These are phyloP conservation scores for Alternaria sp. DNA, from an alignment of 2,329 filamentous ascomycete genomes.

Conservation along the genomic window DNA sequence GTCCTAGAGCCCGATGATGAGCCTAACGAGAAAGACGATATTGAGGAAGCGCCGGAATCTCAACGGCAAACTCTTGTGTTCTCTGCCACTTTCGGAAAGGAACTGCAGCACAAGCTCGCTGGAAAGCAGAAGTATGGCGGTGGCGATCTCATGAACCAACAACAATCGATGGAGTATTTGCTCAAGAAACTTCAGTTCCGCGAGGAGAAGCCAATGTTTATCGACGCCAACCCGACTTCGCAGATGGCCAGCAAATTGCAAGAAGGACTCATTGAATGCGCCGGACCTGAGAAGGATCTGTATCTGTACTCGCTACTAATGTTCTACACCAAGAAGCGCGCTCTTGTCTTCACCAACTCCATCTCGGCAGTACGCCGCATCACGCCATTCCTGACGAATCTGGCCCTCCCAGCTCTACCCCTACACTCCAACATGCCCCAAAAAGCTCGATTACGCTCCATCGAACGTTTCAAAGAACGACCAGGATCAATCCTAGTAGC, in stretches of 20 bases:
- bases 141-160: constrained; percentile 68
- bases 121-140: constrained; percentile 64
- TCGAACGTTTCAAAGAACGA: constrained; percentile 82
- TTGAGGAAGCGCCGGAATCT: constrained; percentile 29
- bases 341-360: constrained; percentile 93
- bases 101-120: constrained; percentile 86
- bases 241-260: constrained; percentile 87
- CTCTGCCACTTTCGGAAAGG: constrained; percentile 93
- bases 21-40: constrained; percentile 50
- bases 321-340: constrained; percentile 79
- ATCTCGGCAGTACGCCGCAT: constrained; percentile 90
- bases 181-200: constrained; percentile 88
- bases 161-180: constrained; percentile 90
- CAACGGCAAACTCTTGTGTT: constrained; percentile 90
- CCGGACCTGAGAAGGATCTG: constrained; percentile 93
- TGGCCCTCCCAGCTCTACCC: constrained; percentile 76
- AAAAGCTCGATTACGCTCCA: constrained; percentile 89
- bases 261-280: constrained; percentile 91
- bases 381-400: constrained; percentile 80
- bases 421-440: constrained; percentile 95
- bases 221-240: constrained; percentile 86
- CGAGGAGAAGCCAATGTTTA: constrained; percentile 82
- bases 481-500: constrained; percentile 77
- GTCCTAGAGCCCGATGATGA: constrained; percentile 72
- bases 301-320: constrained; percentile 89